Evolutionary conservation across 2,329 filamentous ascomycete genomes (phyloP).

Genomic region (Diplodia corticola): DNA sequence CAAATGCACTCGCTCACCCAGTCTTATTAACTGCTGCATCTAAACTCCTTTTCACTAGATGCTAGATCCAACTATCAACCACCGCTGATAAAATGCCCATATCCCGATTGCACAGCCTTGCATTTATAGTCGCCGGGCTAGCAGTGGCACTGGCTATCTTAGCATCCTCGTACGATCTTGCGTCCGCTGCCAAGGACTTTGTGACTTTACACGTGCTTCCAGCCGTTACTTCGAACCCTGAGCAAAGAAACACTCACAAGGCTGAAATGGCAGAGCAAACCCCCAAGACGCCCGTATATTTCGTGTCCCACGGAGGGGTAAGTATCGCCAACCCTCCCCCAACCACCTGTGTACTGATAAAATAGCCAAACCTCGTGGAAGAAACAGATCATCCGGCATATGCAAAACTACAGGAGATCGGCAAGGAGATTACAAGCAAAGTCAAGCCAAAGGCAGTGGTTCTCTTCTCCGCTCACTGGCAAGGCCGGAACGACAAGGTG

Average conservation of each 20-base stretch:
- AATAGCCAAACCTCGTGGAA: conserved; percentile 63
- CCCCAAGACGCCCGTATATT: conserved; percentile 13
- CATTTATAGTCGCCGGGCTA: neutral
- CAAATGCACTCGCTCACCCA: neutral
- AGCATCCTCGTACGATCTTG: conserved; percentile 1
- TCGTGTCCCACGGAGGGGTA: conserved; percentile 20
- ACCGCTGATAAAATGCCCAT: neutral
- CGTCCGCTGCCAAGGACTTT: neutral
- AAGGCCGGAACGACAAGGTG: conserved; percentile 57
- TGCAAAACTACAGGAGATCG: conserved; percentile 62
- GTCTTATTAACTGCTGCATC: neutral
- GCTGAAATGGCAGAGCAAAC: neutral
- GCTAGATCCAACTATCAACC: neutral
- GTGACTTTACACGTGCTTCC: neutral
- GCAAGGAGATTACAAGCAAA: conserved; percentile 67
- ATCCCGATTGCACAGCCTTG: neutral
- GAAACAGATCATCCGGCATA: conserved; percentile 69
- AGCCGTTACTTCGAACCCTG: neutral
- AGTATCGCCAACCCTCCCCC: neutral
- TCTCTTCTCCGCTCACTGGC: conserved; percentile 78
- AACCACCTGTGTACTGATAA: neutral
- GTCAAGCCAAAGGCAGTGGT: conserved; percentile 72
- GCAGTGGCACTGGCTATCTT: neutral
- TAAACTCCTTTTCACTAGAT: neutral
- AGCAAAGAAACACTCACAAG: neutral